A percentile compares a stretch with the other conserved stretches of the same genome.
These are phyloP conservation scores for Candida ovalis DNA, from an alignment of 805 yeast genomes.

Conservation along the genomic window DNA sequence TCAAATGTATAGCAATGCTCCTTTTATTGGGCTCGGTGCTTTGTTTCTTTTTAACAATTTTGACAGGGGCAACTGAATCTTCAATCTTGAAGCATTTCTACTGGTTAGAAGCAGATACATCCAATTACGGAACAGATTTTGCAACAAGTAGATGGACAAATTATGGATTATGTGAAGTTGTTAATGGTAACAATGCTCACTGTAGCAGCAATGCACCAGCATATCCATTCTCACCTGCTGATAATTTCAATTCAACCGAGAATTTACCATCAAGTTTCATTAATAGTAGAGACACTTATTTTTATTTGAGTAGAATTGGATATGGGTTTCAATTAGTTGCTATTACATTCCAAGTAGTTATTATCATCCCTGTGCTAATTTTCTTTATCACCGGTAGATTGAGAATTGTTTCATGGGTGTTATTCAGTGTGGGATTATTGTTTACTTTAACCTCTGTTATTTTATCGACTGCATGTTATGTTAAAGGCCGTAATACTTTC, in stretches of 20 bases:
- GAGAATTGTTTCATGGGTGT: conserved; percentile 5
- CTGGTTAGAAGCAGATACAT: conserved; percentile 78
- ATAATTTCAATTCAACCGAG: conserved; percentile 52
- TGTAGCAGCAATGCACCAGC: conserved; percentile 65
- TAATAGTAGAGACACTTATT: conserved; percentile 48
- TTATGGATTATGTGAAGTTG: conserved; percentile 54
- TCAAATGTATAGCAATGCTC: conserved; percentile 5
- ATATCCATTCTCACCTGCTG: conserved; percentile 79
- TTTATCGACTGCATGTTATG: conserved; percentile 52
- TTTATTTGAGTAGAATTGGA: conserved; percentile 63
- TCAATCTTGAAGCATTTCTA: conserved; percentile 58
- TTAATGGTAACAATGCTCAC: conserved; percentile 40
- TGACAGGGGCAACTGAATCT: conserved; percentile 56
- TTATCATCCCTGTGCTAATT: conserved; percentile 37
- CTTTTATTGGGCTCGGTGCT: conserved; percentile 39
- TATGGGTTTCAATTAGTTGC: conserved; percentile 63
- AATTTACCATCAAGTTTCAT: conserved; percentile 55
- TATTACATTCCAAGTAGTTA: conserved; percentile 47
- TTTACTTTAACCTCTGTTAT: conserved; percentile 45
- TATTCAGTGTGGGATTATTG: conserved; percentile 35
- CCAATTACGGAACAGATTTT: conserved; percentile 44
- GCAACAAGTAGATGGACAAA: conserved; percentile 70
- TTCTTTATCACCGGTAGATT: conserved; percentile 4
- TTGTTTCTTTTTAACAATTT: conserved; percentile 56
- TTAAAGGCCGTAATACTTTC: conserved; percentile 48